Evolutionary conservation across 352 stramenopile genomes (phyloP).

Genomic region (Phytophthora hybrid): DNA sequence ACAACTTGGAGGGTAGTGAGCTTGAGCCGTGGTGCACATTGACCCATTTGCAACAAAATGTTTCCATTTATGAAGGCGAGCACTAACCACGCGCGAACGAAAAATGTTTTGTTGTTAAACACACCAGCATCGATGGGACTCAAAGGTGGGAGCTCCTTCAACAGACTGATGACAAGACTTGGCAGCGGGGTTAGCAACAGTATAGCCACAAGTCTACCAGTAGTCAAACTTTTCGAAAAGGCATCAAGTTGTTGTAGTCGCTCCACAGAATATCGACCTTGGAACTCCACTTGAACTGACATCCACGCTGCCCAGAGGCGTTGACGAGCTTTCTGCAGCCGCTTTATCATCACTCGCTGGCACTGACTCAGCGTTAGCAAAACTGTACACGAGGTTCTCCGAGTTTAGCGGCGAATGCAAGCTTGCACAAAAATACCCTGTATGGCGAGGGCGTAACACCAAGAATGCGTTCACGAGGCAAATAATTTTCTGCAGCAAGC

Average conservation of each 20-base stretch:
- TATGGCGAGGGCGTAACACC: no score
- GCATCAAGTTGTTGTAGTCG: not conserved
- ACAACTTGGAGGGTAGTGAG: conserved; percentile 18
- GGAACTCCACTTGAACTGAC: conserved; percentile 29
- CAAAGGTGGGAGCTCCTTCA: conserved; percentile 27
- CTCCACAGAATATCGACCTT: conserved; percentile 32
- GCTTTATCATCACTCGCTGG: not conserved
- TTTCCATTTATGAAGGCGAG: conserved; percentile 26
- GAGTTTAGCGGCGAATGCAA: not conserved
- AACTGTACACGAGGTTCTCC: not conserved
- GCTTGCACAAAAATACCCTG: not conserved
- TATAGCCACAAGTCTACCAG: conserved; percentile 8
- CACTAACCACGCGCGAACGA: conserved; percentile 24
- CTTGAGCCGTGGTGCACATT: conserved; percentile 26
- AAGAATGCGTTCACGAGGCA: no score
- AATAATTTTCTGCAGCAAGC: no score
- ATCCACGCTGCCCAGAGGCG: conserved; percentile 4
- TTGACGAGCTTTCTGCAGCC: not conserved
- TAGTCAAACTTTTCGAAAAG: conserved; percentile 16
- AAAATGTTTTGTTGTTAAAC: conserved; percentile 24
- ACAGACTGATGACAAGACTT: conserved; percentile 23
- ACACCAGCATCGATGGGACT: conserved; percentile 26
- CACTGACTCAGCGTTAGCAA: not conserved
- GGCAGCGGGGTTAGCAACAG: conserved; percentile 24
- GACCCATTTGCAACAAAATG: conserved; percentile 28